Evolutionary conservation across 2,329 filamentous ascomycete species (phyloP).

Genomic region (Neopestalotiopsis sp.): DNA sequence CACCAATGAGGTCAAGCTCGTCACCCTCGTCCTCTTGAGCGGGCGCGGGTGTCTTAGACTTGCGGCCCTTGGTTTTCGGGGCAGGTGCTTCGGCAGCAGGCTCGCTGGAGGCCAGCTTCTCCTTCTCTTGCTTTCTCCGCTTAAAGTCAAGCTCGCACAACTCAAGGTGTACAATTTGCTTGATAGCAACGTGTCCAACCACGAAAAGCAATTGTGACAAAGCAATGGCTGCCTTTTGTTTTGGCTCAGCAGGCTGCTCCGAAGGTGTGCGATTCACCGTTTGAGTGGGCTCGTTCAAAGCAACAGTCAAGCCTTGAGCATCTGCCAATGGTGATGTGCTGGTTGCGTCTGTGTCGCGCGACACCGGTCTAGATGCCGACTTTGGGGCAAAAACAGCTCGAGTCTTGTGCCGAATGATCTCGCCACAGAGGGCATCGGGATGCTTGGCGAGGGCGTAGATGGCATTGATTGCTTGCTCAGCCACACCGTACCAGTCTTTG

Average conservation of each 20-base stretch:
- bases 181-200: conserved; percentile 95
- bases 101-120: conserved; percentile 64
- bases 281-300: conserved; percentile 37
- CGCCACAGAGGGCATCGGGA: conserved; percentile 90
- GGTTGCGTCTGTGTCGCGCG: conserved; percentile 48
- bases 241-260: conserved; percentile 47
- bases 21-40: conserved; percentile 72
- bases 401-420: conserved; percentile 87
- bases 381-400: conserved; percentile 72
- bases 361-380: conserved; percentile 52
- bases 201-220: conserved; percentile 93
- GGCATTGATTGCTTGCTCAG: conserved; percentile 93
- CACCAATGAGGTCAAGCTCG: conserved; percentile 94
- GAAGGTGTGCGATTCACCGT: conserved; percentile 34
- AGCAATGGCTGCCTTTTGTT: conserved; percentile 73
- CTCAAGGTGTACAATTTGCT: conserved; percentile 98
- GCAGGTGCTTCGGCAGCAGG: conserved; percentile 40
- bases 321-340: conserved; percentile 38
- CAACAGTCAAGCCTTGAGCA: conserved; percentile 37
- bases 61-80: conserved; percentile 34
- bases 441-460: conserved; percentile 95
- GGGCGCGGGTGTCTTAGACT: conserved; percentile 38
- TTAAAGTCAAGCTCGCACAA: conserved; percentile 99
- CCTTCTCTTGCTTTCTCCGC: conserved; percentile 88
- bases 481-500: conserved; percentile 95